Evolutionary conservation across 805 yeast genomes (phyloP), one percentile per base, ranked within the genome.

Genomic region (Pichia gijzeniarum): DNA sequence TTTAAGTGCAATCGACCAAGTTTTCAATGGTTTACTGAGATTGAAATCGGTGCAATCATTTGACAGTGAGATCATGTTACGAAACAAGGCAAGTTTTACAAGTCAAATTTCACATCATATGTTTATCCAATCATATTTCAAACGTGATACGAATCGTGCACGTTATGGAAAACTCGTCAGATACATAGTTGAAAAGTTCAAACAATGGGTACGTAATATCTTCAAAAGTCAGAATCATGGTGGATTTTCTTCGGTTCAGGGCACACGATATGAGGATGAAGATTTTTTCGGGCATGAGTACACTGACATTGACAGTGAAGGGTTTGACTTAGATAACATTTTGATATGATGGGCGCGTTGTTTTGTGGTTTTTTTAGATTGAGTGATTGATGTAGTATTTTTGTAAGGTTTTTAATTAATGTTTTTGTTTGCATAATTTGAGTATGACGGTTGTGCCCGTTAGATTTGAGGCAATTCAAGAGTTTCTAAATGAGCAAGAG

Each of bases 401-500:
- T 18, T 30, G 21, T 27, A n/a, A 25, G 17, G n/a, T 18, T 27
- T n/a, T 38, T 2, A 19, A 7, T 17, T 20, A 22, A 8, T 25
- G 14, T 25, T 21, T 20, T 33, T 6, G 32, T 1, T 32, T 20
- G 10, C 13, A 6, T 40, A 16, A 36, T 18, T 18, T 8, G 14
- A 31, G 1, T 9, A 44, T 47, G 48, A 31, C 27, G 1, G 13
- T 18, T 13, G 38, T 53, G 5, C 52, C 53, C 9, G 46, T 50
- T 3, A 53, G 60, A 5, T 61, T 53, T 35, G 60, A 59, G 7
- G 54, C 53, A 28, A 50, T 64, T 27, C 53, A 55, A 33, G 40
- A 40, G n/a, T 53, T 59, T 37, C 45, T 64, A 12, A 56, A 53
- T 4, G 45, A 48, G 17, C 62, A 62, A 35, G 48, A 58, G n/a